Conservation (phyloP, 192 early-diverging fungal genomes). For the Geranomyces variabilis region DNA sequence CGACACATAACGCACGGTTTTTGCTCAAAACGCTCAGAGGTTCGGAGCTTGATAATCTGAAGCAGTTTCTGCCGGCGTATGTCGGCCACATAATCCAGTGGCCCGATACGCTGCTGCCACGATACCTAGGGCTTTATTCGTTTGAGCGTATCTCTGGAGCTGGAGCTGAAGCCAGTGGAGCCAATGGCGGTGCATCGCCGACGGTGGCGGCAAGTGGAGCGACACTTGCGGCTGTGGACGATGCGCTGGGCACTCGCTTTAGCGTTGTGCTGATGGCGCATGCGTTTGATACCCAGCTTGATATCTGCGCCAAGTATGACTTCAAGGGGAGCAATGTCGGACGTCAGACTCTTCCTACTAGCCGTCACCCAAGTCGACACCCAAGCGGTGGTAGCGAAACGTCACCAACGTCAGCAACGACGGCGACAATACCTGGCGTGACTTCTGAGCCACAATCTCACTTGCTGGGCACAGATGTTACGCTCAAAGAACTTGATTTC, state of each 20-base stretch:
- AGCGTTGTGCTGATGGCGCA: conserved; percentile 47
- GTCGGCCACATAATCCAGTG: conserved; percentile 25
- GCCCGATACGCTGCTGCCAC: conserved; percentile 41
- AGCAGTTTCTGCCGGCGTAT: conserved; percentile 41
- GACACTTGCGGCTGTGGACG: not conserved
- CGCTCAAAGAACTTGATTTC: conserved; percentile 51
- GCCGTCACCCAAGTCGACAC: not conserved
- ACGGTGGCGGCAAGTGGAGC: not conserved
- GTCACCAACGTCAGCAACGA: not conserved
- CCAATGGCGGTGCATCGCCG: not conserved
- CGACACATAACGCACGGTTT: conserved; percentile 36
- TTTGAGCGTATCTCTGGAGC: conserved; percentile 33
- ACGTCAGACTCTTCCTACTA: conserved; percentile 26
- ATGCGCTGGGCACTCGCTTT: conserved; percentile 28
- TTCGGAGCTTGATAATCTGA: conserved; percentile 42
- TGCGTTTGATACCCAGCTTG: conserved; percentile 38
- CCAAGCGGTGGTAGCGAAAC: too few species aligned
- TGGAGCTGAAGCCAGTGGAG: too few species aligned
- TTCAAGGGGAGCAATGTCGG: conserved; percentile 49
- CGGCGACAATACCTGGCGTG: not conserved
- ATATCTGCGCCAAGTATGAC: conserved; percentile 35
- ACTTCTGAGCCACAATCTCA: too few species aligned
- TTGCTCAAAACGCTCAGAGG: conserved; percentile 47
- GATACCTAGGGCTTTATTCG: conserved; percentile 48
- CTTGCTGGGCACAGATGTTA: conserved; percentile 11